A percentile compares a stretch with the other conserved stretches of the same genome.
These are phyloP conservation scores for Danielia oregonensis DNA, from an alignment of 805 yeast species.

Conservation along the genomic window DNA sequence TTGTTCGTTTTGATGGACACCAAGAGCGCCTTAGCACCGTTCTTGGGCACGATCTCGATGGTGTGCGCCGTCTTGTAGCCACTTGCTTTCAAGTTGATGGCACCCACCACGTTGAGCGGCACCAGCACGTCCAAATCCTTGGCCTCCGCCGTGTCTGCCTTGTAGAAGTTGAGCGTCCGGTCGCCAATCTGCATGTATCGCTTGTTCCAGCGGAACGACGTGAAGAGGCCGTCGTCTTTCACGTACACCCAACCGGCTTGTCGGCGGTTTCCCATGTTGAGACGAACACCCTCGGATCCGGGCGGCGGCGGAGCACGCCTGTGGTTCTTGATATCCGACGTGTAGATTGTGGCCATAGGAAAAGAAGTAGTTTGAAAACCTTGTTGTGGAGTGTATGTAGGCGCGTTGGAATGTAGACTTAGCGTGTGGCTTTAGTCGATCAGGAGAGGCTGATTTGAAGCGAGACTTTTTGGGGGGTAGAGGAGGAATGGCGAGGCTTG, in stretches of 20 bases:
- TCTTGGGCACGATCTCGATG: slow-evolving; percentile 68
- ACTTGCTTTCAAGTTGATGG: slow-evolving; percentile 58
- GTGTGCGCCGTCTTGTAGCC: slow-evolving; percentile 50
- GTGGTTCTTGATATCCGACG: slow-evolving; percentile 38
- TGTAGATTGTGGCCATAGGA: slow-evolving; percentile 37
- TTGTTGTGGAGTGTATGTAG: background rate
- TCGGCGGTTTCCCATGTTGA: slow-evolving; percentile 10
- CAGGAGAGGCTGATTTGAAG: too few species aligned
- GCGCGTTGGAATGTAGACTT: too few species aligned
- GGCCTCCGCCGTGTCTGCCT: slow-evolving; percentile 52
- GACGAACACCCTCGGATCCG: slow-evolving; percentile 1
- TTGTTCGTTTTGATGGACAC: slow-evolving; percentile 74
- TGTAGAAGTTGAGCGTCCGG: slow-evolving; percentile 69
- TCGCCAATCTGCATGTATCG: slow-evolving; percentile 77
- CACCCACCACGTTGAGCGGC: slow-evolving; percentile 35
- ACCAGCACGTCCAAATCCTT: slow-evolving; percentile 42
- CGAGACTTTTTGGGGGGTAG: too few species aligned
- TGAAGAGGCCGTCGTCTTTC: slow-evolving; percentile 82
- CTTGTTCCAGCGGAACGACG: slow-evolving; percentile 90
- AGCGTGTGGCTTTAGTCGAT: too few species aligned
- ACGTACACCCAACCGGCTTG: slow-evolving; percentile 84
- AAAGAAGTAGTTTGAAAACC: background rate
- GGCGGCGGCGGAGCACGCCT: slow-evolving; percentile 44
- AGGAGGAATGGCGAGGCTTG: too few species aligned
- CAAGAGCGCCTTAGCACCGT: slow-evolving; percentile 56